phyloP scores from a whole-genome alignment of 2,329 filamentous ascomycete genomes.

The Scleromitrula shiraiana region DNA sequence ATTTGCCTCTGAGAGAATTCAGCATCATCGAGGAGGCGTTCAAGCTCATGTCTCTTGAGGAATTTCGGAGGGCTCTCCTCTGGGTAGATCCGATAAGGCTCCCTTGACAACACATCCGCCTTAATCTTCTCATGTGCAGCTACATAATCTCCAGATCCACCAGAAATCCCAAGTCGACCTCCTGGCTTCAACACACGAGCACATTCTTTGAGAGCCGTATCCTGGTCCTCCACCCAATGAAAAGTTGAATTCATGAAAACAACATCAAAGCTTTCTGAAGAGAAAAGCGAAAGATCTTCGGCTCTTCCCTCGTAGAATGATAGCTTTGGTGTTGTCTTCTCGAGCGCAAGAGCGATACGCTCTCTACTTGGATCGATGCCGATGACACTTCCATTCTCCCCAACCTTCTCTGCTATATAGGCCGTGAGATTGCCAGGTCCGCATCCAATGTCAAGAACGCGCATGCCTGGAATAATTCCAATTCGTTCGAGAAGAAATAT shows the following conservation, averaged over 20 bases:
- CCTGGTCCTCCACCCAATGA: conserved; percentile 11
- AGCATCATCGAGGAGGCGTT: neutral
- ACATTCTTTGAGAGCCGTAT: conserved; percentile 5
- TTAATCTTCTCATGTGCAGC: conserved; percentile 13
- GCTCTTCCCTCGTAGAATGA: conserved; percentile 8
- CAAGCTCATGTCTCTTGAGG: conserved; percentile 5
- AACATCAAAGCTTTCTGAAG: conserved; percentile 6
- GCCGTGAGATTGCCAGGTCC: conserved; percentile 30
- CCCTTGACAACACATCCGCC: conserved; percentile 10
- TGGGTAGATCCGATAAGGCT: conserved; percentile 8
- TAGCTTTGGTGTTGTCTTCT: neutral
- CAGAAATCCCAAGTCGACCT: conserved; percentile 12
- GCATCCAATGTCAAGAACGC: conserved; percentile 31
- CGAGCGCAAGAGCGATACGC: conserved; percentile 10
- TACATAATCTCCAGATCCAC: conserved; percentile 12
- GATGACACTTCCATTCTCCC: conserved; percentile 1
- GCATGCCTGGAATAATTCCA: neutral
- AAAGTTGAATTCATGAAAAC: conserved; percentile 13
- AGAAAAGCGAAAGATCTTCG: conserved; percentile 9
- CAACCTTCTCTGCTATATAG: conserved; percentile 2
- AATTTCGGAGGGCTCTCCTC: conserved; percentile 2
- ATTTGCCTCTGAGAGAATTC: conserved; percentile 4
- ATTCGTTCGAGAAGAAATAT: conserved; percentile 9
- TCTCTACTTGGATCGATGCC: conserved; percentile 11
- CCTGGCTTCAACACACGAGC: conserved; percentile 9